Base-by-base conservation (phyloP, 345 rosid genomes). In the Carallia pectinifolia region DNA sequence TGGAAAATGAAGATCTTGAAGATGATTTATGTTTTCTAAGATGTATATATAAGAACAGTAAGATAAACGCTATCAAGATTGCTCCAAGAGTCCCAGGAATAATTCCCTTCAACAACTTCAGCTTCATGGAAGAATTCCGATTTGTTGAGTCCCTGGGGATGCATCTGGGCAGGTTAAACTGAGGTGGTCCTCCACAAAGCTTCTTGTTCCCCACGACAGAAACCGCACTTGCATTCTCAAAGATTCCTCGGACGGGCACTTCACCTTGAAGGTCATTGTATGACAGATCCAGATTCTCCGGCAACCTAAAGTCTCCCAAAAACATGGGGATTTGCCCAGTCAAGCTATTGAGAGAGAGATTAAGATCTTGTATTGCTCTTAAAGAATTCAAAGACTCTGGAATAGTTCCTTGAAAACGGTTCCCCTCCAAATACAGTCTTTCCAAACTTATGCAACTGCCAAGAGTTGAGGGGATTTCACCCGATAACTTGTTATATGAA, bases 141-240 rank as follows among this genome's bases (percentile, higher is more conserved):
- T 72, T 5, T 39, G 2, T 59, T 5, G 6, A 33, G 4, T 15
- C 17, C 13, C 7, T 36, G 10, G 31, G 9, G 5, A 34, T 30
- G 19, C 77, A 74, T 44, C 34, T 38, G 1, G 76, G 47, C 23
- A 72, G 55, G 16, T 53, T 31, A 13, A 72, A 6, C n/a, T 58
- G 56, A 44, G 48, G 18, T 18, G 48, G 33, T 38, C 77, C 77
- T 16, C 71, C 77, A 39, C 77, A 73, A 10, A 73, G 71, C 12
- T 66, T 53, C 0, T 7, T 10, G 34, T 73, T 73, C 39, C 71
- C 67, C 5, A 36, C 5, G 19, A 62, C 7, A 9, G 67, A 54
- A n/a, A 67, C 3, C 33, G 30, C 53, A 47, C 64, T 67, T 16
- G 5, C 34, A 33, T 68, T 74, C 18, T 2, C 40, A 7, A 74